A percentile compares a stretch with the other conserved stretches of the same genome.
These are phyloP conservation scores for Castanea sativa DNA, from an alignment of 306 rosid species.

Conservation along the genomic window DNA sequence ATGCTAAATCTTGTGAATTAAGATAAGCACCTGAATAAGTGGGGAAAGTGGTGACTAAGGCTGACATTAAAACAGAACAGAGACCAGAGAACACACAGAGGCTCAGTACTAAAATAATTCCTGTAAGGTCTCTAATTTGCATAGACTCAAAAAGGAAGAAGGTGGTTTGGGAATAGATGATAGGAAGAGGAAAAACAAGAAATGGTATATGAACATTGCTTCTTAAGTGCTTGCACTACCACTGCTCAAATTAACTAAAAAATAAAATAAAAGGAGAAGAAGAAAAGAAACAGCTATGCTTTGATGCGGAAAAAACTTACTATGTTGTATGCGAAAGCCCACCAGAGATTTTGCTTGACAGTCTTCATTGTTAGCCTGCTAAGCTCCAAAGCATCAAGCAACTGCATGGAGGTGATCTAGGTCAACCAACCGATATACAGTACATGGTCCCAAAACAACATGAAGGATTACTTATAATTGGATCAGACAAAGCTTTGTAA, in stretches of 20 bases:
- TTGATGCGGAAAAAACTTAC: slow-evolving; percentile 49
- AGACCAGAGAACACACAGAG: not conserved
- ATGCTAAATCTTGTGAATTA: not conserved
- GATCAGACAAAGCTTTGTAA: not conserved
- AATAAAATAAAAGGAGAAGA: not conserved
- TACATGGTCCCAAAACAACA: slow-evolving; percentile 6
- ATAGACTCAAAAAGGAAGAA: not conserved
- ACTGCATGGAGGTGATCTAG: slow-evolving; percentile 47
- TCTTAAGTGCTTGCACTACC: not conserved
- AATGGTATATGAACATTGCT: not conserved
- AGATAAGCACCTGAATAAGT: not conserved
- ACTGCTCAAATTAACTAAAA: not conserved
- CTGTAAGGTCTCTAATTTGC: not conserved
- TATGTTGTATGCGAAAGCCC: slow-evolving; percentile 92
- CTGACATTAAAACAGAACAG: not conserved
- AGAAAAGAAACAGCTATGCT: not conserved
- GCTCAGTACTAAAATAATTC: not conserved
- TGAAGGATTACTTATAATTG: not conserved
- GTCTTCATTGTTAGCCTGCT: slow-evolving; percentile 92
- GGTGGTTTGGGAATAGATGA: not conserved
- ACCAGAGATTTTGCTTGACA: slow-evolving; percentile 93
- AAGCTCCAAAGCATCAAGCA: slow-evolving; percentile 95
- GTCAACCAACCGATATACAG: slow-evolving; percentile 18
- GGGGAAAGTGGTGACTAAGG: not conserved
- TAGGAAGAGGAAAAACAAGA: too few relatives aligned